phyloP scores from a whole-genome alignment of 257 asterid species.

The Pogostemon cablin region DNA sequence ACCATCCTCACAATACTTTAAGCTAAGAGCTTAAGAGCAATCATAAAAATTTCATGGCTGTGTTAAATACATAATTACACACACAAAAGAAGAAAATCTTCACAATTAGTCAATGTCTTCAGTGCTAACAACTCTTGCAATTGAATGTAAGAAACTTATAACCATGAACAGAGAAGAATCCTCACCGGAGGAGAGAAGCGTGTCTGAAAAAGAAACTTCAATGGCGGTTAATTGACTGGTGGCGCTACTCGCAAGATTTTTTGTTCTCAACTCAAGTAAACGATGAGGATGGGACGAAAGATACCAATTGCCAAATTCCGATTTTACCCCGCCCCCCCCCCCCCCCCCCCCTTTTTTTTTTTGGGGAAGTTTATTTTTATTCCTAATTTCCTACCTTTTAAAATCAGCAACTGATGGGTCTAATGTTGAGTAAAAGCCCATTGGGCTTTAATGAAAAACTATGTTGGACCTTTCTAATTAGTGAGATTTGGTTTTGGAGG shows the following conservation, averaged over 20 bases:
- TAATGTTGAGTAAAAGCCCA: no score
- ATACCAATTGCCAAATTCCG: conserved; percentile 26
- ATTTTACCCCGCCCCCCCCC: background rate
- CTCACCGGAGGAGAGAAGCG: conserved; percentile 30
- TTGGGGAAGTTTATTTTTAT: background rate
- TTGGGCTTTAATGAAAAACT: no score
- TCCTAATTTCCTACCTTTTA: background rate
- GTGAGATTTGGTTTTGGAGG: no score
- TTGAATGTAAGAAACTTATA: conserved; percentile 6
- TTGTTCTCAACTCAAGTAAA: conserved; percentile 13
- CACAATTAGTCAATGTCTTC: conserved; percentile 17
- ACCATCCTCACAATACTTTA: conserved; percentile 5
- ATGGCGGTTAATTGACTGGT: conserved; percentile 30
- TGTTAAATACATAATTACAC: conserved; percentile 13
- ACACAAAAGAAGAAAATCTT: conserved; percentile 14
- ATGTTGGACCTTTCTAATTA: no score
- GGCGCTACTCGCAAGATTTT: conserved; percentile 18
- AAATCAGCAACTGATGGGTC: background rate
- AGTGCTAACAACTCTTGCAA: background rate
- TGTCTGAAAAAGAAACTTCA: conserved; percentile 1
- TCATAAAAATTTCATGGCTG: background rate
- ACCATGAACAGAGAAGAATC: conserved; percentile 10
- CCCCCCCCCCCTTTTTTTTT: no score
- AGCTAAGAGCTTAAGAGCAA: conserved; percentile 3
- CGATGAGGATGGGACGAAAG: conserved; percentile 19